Base-by-base conservation (phyloP, 2,329 filamentous ascomycete species). In the Fusarium transvaalense region DNA sequence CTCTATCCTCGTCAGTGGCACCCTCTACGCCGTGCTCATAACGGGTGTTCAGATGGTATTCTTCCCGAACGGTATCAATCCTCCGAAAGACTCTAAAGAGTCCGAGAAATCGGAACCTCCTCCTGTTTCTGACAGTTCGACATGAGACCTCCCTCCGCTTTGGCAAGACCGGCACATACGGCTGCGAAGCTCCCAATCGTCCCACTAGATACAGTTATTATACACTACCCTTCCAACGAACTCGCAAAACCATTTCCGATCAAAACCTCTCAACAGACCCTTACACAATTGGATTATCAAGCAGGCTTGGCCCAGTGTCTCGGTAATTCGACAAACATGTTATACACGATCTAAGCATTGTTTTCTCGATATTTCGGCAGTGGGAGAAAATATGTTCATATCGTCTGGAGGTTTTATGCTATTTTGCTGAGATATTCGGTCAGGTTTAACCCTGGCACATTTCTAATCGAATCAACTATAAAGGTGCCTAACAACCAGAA, bases 251-350 rank as follows among this genome's bases (percentile, higher is more conserved):
- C 23, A 12, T 13, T 29, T 2, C 5, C 7, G 23, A 27, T 10
- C 23, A 42, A 13, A 0, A 5, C 0, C 15, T 6, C 12, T 25
- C 0, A 3, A 29, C 10, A 21, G 12, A 19, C 37, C 14, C 37
- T 15, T 14, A 39, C 5, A 4, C 0, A 23, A 41, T 8, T 23
- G 10, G 19, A 23, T 8, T 41, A 3, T 4, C 13, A 15, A 15
- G 12, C 15, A 15, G 10, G 4, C 15, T 15, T 15, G 15, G 8
- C 38, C 23, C 19, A 6, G 23, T 25, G 23, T 25, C 23, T 25
- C 6, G 19, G n/a, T n/a, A n/a, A n/a, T n/a, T n/a, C n/a, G n/a
- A n/a, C n/a, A n/a, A n/a, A n/a, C n/a, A n/a, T n/a, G n/a, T n/a
- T n/a, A n/a, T n/a, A n/a, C n/a, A n/a, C n/a, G n/a, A n/a, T n/a